Conservation (phyloP, 2,329 filamentous ascomycete species). For the Colletotrichum phormii region DNA sequence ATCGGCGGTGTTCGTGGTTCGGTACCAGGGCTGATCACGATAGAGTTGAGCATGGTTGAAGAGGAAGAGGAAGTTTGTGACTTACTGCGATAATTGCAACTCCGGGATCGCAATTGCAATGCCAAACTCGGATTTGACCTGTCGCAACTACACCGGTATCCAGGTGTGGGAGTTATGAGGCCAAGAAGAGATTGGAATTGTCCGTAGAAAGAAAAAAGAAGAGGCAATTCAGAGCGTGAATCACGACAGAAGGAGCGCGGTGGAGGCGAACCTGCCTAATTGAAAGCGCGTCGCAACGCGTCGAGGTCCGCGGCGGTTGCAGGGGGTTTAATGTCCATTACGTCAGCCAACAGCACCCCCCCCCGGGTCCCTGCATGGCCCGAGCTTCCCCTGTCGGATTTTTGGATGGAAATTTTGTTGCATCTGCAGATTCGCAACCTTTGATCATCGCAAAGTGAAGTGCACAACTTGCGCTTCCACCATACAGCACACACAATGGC, state of each 20-base stretch:
- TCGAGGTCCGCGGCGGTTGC: background rate
- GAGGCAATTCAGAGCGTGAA: background rate
- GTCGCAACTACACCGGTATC: too few species aligned
- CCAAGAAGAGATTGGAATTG: background rate
- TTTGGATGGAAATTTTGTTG: slow-evolving; percentile 22
- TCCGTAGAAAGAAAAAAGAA: background rate
- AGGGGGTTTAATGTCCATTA: slow-evolving; percentile 8
- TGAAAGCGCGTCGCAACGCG: slow-evolving; percentile 9
- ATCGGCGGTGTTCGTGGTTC: background rate
- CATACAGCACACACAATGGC: slow-evolving; percentile 49
- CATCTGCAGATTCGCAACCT: background rate
- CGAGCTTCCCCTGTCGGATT: slow-evolving; percentile 15
- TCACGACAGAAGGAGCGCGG: background rate
- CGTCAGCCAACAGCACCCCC: slow-evolving; percentile 4
- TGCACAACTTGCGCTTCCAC: background rate
- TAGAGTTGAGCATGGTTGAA: background rate
- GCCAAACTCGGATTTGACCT: too few species aligned
- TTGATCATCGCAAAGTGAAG: background rate
- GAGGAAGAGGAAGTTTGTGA: background rate
- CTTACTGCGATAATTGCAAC: background rate
- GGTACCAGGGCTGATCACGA: background rate
- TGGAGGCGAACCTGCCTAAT: slow-evolving; percentile 2
- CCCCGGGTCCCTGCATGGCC: slow-evolving; percentile 8
- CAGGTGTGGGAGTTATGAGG: background rate
- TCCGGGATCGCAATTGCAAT: background rate